Conservation (phyloP, 306 rosid species). For the Lathyrus aphaca region DNA sequence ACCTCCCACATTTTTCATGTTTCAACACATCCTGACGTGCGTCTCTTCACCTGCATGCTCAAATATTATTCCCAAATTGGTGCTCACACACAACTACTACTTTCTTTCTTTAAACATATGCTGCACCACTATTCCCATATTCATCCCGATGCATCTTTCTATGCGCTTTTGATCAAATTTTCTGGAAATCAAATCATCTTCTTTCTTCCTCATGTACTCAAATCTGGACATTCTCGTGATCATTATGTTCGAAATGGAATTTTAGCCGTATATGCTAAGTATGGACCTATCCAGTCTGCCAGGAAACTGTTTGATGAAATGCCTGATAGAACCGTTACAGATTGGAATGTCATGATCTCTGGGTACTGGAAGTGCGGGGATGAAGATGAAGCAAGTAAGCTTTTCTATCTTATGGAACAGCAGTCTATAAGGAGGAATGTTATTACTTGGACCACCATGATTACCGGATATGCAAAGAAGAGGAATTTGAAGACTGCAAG, state of each 20-base stretch:
- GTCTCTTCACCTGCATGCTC: constrained; percentile 58
- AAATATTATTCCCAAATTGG: constrained; percentile 52
- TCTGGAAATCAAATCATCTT: constrained; percentile 46
- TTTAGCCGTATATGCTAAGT: constrained; percentile 46
- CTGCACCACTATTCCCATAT: constrained; percentile 36
- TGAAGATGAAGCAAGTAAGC: constrained; percentile 55
- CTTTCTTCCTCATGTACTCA: constrained; percentile 56
- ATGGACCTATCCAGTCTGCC: constrained; percentile 51
- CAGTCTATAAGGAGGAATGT: constrained; percentile 38
- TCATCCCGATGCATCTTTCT: constrained; percentile 46
- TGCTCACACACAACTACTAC: constrained; percentile 35
- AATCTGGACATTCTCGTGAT: constrained; percentile 51
- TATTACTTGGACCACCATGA: constrained; percentile 71
- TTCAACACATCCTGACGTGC: constrained; percentile 41
- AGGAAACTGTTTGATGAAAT: constrained; percentile 61
- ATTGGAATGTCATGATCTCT: constrained; percentile 69
- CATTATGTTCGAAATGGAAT: constrained; percentile 57
- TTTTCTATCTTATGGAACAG: constrained; percentile 49
- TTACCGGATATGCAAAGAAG: constrained; percentile 60
- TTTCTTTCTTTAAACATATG: constrained; percentile 48
- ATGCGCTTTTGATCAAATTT: constrained; percentile 52
- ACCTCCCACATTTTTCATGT: constrained; percentile 50
- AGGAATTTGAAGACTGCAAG: constrained; percentile 55
- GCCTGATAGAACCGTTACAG: constrained; percentile 55
- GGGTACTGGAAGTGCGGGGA: constrained; percentile 67